These are phyloP conservation scores for Trichoderma virens DNA, from an alignment of 495 filamentous ascomycete genomes.

Conservation along the genomic window DNA sequence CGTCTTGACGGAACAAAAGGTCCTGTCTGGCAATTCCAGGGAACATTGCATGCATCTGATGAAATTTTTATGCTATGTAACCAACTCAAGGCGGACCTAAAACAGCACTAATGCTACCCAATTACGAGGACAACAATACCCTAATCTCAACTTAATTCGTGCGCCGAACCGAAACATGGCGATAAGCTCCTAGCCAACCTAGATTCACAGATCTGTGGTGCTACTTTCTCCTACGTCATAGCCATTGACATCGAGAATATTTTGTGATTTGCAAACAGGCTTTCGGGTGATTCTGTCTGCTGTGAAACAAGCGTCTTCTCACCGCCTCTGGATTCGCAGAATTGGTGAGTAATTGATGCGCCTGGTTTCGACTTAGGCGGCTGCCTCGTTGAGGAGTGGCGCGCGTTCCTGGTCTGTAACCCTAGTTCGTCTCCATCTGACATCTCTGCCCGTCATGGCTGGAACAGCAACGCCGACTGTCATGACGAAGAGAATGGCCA, in stretches of 20 bases:
- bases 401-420: slow-evolving; percentile 41
- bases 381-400: slow-evolving; percentile 34
- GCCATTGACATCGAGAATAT: not conserved
- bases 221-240: not conserved
- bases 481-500: slow-evolving; percentile 60
- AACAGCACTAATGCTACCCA: not conserved
- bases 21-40: not conserved
- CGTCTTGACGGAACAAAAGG: not conserved
- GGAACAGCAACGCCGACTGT: slow-evolving; percentile 58
- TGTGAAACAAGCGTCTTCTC: not conserved
- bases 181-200: no score
- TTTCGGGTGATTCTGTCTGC: not conserved
- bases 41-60: not conserved
- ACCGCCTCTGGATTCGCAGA: not conserved
- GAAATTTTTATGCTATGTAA: no score
- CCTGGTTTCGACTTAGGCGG: slow-evolving; percentile 12
- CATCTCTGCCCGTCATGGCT: slow-evolving; percentile 48
- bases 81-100: not conserved
- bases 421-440: slow-evolving; percentile 24
- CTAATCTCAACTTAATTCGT: no score
- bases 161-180: no score
- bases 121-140: not conserved
- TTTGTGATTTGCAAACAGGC: not conserved
- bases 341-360: not conserved
- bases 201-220: not conserved